Percentiles rank a stretch among this genome's conserved stretches.
Conservation (phyloP, 2,329 filamentous ascomycete species). For the Calonectria montana region DNA sequence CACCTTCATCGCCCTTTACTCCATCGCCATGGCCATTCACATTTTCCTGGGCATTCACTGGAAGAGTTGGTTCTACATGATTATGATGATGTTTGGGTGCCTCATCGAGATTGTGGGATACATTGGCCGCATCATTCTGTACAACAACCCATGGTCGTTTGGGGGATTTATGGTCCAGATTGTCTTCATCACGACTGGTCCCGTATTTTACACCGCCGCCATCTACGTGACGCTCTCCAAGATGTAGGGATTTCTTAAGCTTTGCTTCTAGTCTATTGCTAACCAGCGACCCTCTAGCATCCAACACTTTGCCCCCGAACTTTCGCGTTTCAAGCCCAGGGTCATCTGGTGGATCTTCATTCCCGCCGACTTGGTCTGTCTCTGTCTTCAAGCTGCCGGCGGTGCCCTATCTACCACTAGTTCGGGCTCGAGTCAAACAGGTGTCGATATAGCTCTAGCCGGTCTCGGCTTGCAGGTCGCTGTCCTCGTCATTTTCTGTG, state of each 20-base stretch:
- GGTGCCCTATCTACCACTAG: conserved; percentile 62
- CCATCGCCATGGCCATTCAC: conserved; percentile 59
- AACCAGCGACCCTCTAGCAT: conserved; percentile 43
- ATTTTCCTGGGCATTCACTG: conserved; percentile 53
- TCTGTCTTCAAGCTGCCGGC: conserved; percentile 66
- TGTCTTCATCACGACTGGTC: conserved; percentile 54
- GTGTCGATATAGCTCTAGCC: conserved; percentile 53
- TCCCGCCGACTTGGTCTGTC: conserved; percentile 65
- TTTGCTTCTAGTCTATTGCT: not conserved
- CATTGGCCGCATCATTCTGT: conserved; percentile 65
- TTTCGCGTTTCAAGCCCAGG: conserved; percentile 55
- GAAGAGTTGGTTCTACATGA: conserved; percentile 57
- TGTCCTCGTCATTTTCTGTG: conserved; percentile 64
- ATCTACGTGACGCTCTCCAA: conserved; percentile 71
- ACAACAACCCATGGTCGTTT: conserved; percentile 68
- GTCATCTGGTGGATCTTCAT: conserved; percentile 60
- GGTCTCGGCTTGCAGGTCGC: conserved; percentile 70
- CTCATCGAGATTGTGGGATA: conserved; percentile 72
- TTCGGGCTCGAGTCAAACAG: conserved; percentile 56
- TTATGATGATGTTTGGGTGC: conserved; percentile 65
- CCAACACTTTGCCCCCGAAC: conserved; percentile 49
- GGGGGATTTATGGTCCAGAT: conserved; percentile 73
- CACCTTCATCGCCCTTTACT: conserved; percentile 56
- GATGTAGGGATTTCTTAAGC: conserved; percentile 39
- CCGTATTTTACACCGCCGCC: conserved; percentile 63